These are phyloP conservation scores for Byssoonygena ceratinophila DNA, from an alignment of 2,329 filamentous ascomycete species.

Conservation along the genomic window DNA sequence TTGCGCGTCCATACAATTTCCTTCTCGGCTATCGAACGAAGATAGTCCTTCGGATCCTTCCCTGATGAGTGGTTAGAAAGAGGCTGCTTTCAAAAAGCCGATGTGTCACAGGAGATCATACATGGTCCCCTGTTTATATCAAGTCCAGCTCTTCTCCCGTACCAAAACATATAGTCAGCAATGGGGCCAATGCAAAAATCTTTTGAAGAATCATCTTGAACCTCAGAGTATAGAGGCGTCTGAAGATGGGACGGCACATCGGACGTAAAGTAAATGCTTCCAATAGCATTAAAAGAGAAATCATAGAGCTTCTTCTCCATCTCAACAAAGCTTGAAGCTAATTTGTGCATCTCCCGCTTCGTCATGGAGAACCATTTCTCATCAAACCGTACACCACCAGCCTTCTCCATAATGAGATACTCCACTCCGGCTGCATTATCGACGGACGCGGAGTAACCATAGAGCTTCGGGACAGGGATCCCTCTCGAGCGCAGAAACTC, in stretches of 20 bases:
- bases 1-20: slow-evolving; percentile 12
- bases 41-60: slow-evolving; percentile 9
- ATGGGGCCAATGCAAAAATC: slow-evolving; percentile 16
- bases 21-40: slow-evolving; percentile 10
- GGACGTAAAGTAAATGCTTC: slow-evolving; percentile 13
- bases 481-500: slow-evolving; percentile 24
- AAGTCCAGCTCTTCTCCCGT: slow-evolving; percentile 12
- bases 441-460: slow-evolving; percentile 26
- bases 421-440: slow-evolving; percentile 32
- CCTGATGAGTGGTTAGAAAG: slow-evolving; percentile 2
- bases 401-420: slow-evolving; percentile 34
- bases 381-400: slow-evolving; percentile 24
- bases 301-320: slow-evolving; percentile 14
- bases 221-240: slow-evolving; percentile 15
- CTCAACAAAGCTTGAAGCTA: slow-evolving; percentile 19
- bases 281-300: slow-evolving; percentile 11
- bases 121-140: slow-evolving; percentile 12
- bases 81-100: background rate
- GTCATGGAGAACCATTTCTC: slow-evolving; percentile 24
- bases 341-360: slow-evolving; percentile 9
- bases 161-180: slow-evolving; percentile 17
- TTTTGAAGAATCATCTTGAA: slow-evolving; percentile 13
- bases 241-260: slow-evolving; percentile 16
- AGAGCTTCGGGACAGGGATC: slow-evolving; percentile 30
- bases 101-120: background rate